Evolutionary conservation across 2,329 filamentous ascomycete species (phyloP), one percentile per base, ranked within the genome.

Genomic region (Colletotrichum spinosum): DNA sequence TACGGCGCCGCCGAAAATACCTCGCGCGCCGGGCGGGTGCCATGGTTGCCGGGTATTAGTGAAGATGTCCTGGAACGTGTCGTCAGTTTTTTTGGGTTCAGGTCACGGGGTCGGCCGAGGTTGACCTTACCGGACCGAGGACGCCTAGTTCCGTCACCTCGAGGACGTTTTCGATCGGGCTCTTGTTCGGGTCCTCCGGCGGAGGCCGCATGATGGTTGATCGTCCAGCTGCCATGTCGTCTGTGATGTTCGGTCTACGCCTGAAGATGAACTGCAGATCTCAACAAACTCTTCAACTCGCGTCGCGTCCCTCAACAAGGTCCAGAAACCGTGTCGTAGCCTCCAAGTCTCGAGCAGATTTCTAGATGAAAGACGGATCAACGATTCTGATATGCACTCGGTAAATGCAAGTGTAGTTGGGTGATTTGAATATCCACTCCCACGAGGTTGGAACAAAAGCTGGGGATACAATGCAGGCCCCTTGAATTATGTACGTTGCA

Each of bases 1-100:
- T 42, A 97, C 94, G 61, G 92, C 90, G 69, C 94, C 94, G 75
- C 96, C 96, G 74, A 93, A 99, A 78, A 99, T 94, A 67, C 96
- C 96, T 58, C 96, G 89, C 3, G 96, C 96, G 17, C 93, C 94
- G 0, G 92, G 90, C 0, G 96, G 96, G 72, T 97, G 94, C 94
- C 94, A 98, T 67, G 96, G 86, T 25, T 91, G 91, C 42, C 94
- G 91, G 2, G 94, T 92, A 77, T 99, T 99, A 60, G 96, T 98
- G 83, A 96, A 99, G 71, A 98, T 90, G 76, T 97, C 92, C 90
- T 93, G 67, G 11, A 54, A 9, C 7, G 33, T 17, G 37, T 65
- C 6, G 25, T 46, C 7, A 17, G 44, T 10, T 10, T 12, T 10
- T 10, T 8, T 5, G 7, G n/a, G 15, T 10, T 46, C 15, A 15